Evolutionary conservation across 495 filamentous ascomycete genomes (phyloP).

Genomic region (Mytilinidion resinicola): DNA sequence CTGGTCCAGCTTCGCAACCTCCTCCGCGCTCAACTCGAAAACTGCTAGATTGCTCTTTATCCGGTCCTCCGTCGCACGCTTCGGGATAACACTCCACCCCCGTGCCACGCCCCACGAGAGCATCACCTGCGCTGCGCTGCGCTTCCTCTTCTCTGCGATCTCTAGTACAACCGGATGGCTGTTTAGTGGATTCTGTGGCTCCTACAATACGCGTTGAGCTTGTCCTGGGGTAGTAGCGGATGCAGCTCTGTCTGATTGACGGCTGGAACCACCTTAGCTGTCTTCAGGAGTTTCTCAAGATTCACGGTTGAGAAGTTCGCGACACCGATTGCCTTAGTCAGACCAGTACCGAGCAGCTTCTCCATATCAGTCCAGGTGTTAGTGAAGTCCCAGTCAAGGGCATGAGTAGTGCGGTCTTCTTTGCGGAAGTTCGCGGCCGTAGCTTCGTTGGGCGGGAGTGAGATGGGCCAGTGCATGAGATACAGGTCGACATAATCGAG

Average conservation of each 20-base stretch:
- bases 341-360: slow-evolving; percentile 7
- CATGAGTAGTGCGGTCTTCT: slow-evolving; percentile 4
- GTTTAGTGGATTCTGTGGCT: slow-evolving; percentile 5
- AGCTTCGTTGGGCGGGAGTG: slow-evolving; percentile 4
- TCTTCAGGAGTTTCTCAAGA: slow-evolving; percentile 7
- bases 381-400: slow-evolving; percentile 11
- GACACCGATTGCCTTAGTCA: slow-evolving; percentile 12
- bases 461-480: slow-evolving; percentile 18
- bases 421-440: slow-evolving; percentile 4
- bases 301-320: slow-evolving; percentile 9
- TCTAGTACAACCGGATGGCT: slow-evolving; percentile 16
- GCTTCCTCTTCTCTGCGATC: slow-evolving; percentile 29
- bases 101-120: slow-evolving; percentile 32
- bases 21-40: slow-evolving; percentile 6
- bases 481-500: slow-evolving; percentile 15
- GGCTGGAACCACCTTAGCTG: slow-evolving; percentile 5
- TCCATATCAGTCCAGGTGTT: slow-evolving; percentile 16
- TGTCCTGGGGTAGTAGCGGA: slow-evolving; percentile 13
- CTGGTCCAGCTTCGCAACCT: slow-evolving; percentile 4
- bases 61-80: slow-evolving; percentile 24
- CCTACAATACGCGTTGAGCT: slow-evolving; percentile 7
- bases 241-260: slow-evolving; percentile 17
- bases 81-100: slow-evolving; percentile 34
- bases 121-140: slow-evolving; percentile 31
- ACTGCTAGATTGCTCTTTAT: slow-evolving; percentile 29